Evolutionary conservation across 768 basidiomycete genomes (phyloP), one percentile per base, ranked within the genome.

Genomic region (Lactarius trivialis): DNA sequence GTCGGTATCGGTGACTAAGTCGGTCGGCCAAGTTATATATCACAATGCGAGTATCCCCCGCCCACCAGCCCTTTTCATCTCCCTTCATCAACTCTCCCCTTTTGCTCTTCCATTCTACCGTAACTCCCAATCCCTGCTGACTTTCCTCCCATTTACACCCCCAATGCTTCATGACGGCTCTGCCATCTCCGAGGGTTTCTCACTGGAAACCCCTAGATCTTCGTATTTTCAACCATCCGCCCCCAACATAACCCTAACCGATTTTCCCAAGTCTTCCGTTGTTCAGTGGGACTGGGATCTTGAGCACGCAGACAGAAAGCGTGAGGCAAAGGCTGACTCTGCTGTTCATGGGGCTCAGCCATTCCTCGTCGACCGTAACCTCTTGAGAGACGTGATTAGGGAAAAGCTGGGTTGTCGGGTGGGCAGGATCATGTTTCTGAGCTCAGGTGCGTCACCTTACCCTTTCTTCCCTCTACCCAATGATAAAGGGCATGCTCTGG

Each of bases 351-450:
- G 81, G 36, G 76, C 79, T 11, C 79, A 78, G 6, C 87, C 87
- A 26, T 91, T 93, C 68, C 83, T 83, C 58, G 85, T 93, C 28
- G 91, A 93, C 73, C 75, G 91, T 59, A 79, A 79, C 58, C 77
- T 90, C 24, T 76, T 93, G 64, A 87, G 84, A 72, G 89, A 91
- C 66, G 84, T 93, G 48, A 85, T 93, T 8, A 78, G 83, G 52
- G 88, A 91, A 69, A 86, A 84, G 67, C 81, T 86, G 74, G 79
- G 75, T 24, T 73, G 78, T 15, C 82, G 85, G 26, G 89, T 91
- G 17, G 88, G 81, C 3, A 76, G 85, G 24, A 89, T 93, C 67
- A 73, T 71, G 37, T 93, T 91, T 69, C 73, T 93, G 28, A 89
- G 84, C 69, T 83, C 88, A 64, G 89, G 89, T 84, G 70, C 67